Base-by-base conservation (phyloP, 768 basidiomycete species). In the Calocybe indica region DNA sequence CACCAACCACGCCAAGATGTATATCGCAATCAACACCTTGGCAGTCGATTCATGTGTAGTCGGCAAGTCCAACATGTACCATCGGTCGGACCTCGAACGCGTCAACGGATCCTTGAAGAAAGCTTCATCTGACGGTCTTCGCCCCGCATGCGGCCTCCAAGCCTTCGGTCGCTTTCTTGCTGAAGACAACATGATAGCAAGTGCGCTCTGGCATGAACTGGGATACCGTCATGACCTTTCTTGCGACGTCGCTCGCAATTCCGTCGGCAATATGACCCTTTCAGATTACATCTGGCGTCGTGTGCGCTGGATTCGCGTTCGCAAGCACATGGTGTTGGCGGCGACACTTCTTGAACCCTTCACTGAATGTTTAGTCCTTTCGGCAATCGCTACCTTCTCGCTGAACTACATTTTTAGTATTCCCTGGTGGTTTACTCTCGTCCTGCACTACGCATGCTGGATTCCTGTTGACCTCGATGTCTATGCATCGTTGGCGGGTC, bases 1-100 rank as follows among this genome's bases (percentile, higher is more conserved):
- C 63, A 95, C 93, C 5, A 97, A 92, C 51, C 96, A 98, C 58
- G 92, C 95, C 22, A 98, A 94, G 67, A 93, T 97, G 88, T 97
- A 98, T 58, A 76, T 97, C 45, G 93, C 92, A 7, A 91, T 97
- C 61, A 94, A 95, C 67, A 79, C 86, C 0, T 69, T 88, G 40
- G 90, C 88, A 8, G 68, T 93, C 37, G 95, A 96, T 47, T 95
- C 93, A 1, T 99, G 96, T 58, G 92, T 98, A 5, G 85, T 96
- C 49, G 96, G 96, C 53, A 99, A 99, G 68, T 95, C 92, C 36
- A 93, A 92, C 62, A 61, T 99, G 42, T 98, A 93, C 65, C 83
- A 91, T 39, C 86, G 90, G 40, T 90, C 90, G 29, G 92, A 95
- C 63, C 62, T 98, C 42, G 84, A 91, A 47, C 76, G 76, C 28